Conservation (phyloP, 306 rosid genomes). For the Trifolium fragiferum region DNA sequence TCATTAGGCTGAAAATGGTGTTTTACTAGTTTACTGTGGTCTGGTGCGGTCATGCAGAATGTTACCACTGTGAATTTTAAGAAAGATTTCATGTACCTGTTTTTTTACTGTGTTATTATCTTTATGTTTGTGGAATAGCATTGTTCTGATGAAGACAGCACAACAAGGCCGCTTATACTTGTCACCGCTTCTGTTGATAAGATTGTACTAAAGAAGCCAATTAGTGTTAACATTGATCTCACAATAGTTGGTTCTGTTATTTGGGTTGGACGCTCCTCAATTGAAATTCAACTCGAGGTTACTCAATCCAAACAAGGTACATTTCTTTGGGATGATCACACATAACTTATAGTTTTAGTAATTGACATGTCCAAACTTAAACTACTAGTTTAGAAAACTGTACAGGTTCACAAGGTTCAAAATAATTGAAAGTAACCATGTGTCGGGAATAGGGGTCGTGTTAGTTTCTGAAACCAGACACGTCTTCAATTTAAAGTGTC, state of each 20-base stretch:
- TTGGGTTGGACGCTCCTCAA: slow-evolving; percentile 95
- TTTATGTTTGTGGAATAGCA: slow-evolving; percentile 61
- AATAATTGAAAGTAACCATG: neutral
- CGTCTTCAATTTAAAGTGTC: neutral
- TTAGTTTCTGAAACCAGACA: neutral
- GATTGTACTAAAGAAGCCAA: slow-evolving; percentile 85
- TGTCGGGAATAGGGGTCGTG: neutral
- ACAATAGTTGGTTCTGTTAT: slow-evolving; percentile 86
- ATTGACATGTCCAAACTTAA: slow-evolving; percentile 11
- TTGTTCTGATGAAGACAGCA: slow-evolving; percentile 76
- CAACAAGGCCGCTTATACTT: slow-evolving; percentile 86
- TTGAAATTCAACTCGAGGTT: slow-evolving; percentile 87
- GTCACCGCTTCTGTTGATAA: slow-evolving; percentile 96
- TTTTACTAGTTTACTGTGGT: slow-evolving; percentile 30
- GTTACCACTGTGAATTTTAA: neutral
- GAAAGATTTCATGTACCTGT: slow-evolving; percentile 10
- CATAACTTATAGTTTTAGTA: slow-evolving; percentile 28
- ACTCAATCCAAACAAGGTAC: slow-evolving; percentile 69
- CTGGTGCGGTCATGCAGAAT: slow-evolving; percentile 22
- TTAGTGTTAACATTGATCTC: slow-evolving; percentile 81
- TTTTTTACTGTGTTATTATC: slow-evolving; percentile 25
- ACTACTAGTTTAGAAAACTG: neutral
- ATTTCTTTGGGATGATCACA: slow-evolving; percentile 11
- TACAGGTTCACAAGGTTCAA: neutral
- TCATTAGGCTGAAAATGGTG: slow-evolving; percentile 3